Evolutionary conservation across 192 early-diverging fungal genomes (phyloP), one percentile per base, ranked within the genome.

Genomic region (Nowakowskiella sp.): DNA sequence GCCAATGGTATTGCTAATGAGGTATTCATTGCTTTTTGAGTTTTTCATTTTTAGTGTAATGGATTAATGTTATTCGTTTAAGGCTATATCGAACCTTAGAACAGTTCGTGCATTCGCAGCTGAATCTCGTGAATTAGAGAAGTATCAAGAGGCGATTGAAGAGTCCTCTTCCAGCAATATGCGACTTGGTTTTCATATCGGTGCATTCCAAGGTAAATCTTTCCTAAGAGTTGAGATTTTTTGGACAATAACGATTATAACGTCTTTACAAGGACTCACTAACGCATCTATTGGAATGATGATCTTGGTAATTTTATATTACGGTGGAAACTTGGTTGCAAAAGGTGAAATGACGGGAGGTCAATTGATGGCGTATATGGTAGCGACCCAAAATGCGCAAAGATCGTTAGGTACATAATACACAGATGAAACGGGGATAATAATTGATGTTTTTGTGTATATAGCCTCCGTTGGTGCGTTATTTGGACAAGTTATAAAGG

Each of bases 361-460:
- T 23, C 62, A 72, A 6, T 48, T 72, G 31, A 65, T 61, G n/a
- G 46, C 47, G 6, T 69, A 68, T 43, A 51, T 66, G 66, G 63
- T 71, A n/a, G 57, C 69, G 6, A 71, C 69, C 1, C 69, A 71
- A 57, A 71, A 58, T 30, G 65, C 65, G 6, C 69, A 71, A 49
- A 28, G 51, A 16, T 71, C 66, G 19, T 29, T 71, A 1, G 33
- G 56, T 52, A 25, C 51, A 1, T 6, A 5, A 54, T 9, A 1
- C 28, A 19, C 1, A 13, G 1, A 59, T 60, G 13, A 1, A 6
- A 59, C 6, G 0, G 6, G 24, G 23, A 54, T 19, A 10, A 34
- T 57, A 19, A 21, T 16, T 55, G 9, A 25, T 16, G 6, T 7
- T 21, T 22, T 60, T 31, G 19, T 60, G 19, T n/a, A 23, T 8